Percentiles rank a stretch among this genome's conserved stretches.
phyloP scores from a whole-genome alignment of 257 asterid genomes.

The Solanum appendiculatum region DNA sequence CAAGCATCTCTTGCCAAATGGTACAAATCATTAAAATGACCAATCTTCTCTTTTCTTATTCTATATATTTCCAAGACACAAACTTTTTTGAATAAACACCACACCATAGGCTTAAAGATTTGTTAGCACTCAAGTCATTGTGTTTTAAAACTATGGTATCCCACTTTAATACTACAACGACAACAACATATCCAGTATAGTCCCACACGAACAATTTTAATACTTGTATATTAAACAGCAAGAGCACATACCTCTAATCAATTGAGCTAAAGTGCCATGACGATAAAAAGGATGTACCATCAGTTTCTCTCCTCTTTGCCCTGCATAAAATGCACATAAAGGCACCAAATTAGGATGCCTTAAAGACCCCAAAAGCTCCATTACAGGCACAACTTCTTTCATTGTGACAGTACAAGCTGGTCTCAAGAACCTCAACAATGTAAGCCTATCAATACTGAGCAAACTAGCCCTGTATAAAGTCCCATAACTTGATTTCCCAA shows the following conservation, averaged over 20 bases:
- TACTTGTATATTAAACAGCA: not conserved
- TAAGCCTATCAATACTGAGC: conserved; percentile 37
- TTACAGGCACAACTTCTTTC: conserved; percentile 50
- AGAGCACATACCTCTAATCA: conserved; percentile 50
- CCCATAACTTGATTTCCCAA: conserved; percentile 76
- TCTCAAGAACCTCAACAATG: conserved; percentile 75
- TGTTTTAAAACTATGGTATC: not conserved
- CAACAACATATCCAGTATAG: too few relatives aligned
- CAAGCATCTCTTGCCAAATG: not conserved
- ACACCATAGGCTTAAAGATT: not conserved
- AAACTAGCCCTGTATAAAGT: conserved; percentile 67
- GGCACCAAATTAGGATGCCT: conserved; percentile 86
- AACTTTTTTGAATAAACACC: not conserved
- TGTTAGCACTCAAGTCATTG: not conserved
- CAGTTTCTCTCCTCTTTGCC: conserved; percentile 73
- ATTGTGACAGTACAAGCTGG: conserved; percentile 77
- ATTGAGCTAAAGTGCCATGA: conserved; percentile 55
- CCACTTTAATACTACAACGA: too few relatives aligned
- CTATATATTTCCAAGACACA: not conserved
- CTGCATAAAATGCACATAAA: conserved; percentile 76
- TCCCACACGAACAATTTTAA: not conserved
- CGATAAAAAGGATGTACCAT: conserved; percentile 75
- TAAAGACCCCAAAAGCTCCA: conserved; percentile 60
- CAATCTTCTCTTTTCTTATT: not conserved
- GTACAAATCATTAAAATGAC: not conserved